phyloP scores from a whole-genome alignment of 169 alveolate genomes.

The Plasmodium malariae region DNA sequence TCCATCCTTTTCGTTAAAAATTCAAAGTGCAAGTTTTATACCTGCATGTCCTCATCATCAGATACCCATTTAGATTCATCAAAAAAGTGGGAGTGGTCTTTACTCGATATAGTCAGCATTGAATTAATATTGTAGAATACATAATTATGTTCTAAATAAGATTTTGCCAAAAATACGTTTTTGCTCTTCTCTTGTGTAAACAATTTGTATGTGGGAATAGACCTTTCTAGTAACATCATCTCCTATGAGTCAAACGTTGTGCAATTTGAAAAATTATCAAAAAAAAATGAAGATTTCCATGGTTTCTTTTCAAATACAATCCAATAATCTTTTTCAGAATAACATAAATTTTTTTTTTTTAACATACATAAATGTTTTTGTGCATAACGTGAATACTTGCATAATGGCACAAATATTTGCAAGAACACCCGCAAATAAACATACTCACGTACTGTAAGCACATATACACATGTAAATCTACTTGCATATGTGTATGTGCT shows the following conservation, averaged over 20 bases:
- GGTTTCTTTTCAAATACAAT: too few species aligned
- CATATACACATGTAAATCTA: not conserved
- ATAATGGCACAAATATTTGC: too few species aligned
- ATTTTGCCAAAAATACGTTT: constrained; percentile 5
- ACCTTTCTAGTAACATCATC: constrained; percentile 32
- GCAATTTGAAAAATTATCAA: not conserved
- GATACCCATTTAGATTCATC: not conserved
- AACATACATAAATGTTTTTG: too few species aligned
- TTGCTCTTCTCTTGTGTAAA: not conserved
- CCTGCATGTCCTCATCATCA: constrained; percentile 8
- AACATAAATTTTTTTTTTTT: too few species aligned
- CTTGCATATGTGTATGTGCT: not conserved
- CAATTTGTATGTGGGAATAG: constrained; percentile 43
- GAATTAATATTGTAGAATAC: constrained; percentile 38
- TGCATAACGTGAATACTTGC: too few species aligned
- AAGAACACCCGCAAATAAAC: too few species aligned
- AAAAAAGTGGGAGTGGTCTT: constrained; percentile 6
- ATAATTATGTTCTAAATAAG: constrained; percentile 15
- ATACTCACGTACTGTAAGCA: too few species aligned
- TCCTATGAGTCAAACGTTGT: constrained; percentile 7
- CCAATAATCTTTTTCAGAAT: too few species aligned
- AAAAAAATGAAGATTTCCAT: not conserved
- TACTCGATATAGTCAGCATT: constrained; percentile 6
- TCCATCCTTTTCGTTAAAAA: not conserved
- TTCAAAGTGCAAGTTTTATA: not conserved